Evolutionary conservation across 2,329 filamentous ascomycete species (phyloP).

Genomic region (Trichoderma semiorbis): DNA sequence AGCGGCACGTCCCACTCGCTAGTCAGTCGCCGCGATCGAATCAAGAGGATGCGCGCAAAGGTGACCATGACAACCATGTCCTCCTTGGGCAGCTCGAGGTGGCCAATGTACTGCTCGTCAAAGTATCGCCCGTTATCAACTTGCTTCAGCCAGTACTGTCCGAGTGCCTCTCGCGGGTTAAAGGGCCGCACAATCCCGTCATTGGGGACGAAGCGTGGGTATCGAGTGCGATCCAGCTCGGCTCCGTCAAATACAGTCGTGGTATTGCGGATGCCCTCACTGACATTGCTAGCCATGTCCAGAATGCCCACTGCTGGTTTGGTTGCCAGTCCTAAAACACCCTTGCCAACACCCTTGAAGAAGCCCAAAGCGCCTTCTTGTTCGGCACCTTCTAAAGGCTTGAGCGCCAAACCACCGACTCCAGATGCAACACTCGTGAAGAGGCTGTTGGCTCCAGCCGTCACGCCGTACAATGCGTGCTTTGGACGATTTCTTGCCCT

Average conservation of each 20-base stretch:
- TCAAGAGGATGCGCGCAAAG: constrained; percentile 81
- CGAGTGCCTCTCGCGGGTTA: constrained; percentile 88
- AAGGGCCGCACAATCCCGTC: constrained; percentile 95
- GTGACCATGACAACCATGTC: constrained; percentile 90
- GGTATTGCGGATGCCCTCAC: constrained; percentile 96
- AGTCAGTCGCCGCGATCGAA: constrained; percentile 78
- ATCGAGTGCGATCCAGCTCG: constrained; percentile 89
- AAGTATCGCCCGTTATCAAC: constrained; percentile 97
- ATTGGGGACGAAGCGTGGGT: constrained; percentile 84
- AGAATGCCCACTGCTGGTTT: constrained; percentile 97
- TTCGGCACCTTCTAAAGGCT: constrained; percentile 92
- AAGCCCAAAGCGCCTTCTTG: constrained; percentile 92
- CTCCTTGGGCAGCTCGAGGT: constrained; percentile 84
- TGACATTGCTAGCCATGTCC: constrained; percentile 94
- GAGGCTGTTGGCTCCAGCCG: constrained; percentile 91
- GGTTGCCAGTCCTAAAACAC: constrained; percentile 87
- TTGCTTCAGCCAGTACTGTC: constrained; percentile 98
- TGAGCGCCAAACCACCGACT: constrained; percentile 86
- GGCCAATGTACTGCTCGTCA: constrained; percentile 94
- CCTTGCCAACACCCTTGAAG: constrained; percentile 96
- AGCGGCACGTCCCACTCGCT: constrained; percentile 96
- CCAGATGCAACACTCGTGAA: constrained; percentile 90
- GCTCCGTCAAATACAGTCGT: constrained; percentile 96
- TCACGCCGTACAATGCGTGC: constrained; percentile 94
- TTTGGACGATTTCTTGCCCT: constrained; percentile 91